phyloP scores from a whole-genome alignment of 2,329 filamentous ascomycete genomes.

The Aureobasidium mangrovei region DNA sequence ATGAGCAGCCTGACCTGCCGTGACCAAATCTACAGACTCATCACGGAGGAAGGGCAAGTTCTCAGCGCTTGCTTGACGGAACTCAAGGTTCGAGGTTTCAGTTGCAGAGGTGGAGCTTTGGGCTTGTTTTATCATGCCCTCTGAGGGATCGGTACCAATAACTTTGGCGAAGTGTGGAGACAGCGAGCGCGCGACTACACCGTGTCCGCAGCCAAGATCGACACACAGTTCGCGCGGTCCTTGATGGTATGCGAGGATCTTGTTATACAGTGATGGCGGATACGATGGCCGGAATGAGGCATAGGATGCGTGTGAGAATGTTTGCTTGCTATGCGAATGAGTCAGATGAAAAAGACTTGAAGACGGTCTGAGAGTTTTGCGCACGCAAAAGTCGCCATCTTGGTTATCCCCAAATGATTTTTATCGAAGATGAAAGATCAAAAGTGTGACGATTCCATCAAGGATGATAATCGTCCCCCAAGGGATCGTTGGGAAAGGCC shows the following conservation, averaged over 20 bases:
- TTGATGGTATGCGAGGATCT: conserved; percentile 47
- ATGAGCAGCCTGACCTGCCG: conserved; percentile 51
- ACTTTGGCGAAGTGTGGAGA: conserved; percentile 44
- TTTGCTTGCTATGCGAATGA: conserved; percentile 37
- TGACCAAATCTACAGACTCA: conserved; percentile 43
- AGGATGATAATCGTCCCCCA: too few species aligned
- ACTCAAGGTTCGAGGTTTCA: conserved; percentile 37
- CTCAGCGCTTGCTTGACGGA: conserved; percentile 46
- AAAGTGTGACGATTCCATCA: too few species aligned
- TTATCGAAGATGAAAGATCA: too few species aligned
- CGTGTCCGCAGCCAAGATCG: conserved; percentile 58
- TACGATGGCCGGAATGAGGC: conserved; percentile 53
- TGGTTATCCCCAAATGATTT: too few species aligned
- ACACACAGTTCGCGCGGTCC: conserved; percentile 34
- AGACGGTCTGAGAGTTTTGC: too few species aligned
- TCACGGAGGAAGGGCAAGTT: conserved; percentile 40
- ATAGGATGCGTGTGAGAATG: conserved; percentile 50
- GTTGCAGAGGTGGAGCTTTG: conserved; percentile 18
- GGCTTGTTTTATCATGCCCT: conserved; percentile 43
- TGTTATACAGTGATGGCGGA: conserved; percentile 46
- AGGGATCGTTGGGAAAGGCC: too few species aligned
- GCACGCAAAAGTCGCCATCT: too few species aligned
- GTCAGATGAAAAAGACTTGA: too few species aligned
- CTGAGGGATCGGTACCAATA: conserved; percentile 49
- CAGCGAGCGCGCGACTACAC: conserved; percentile 47